Percentiles rank a stretch among this genome's conserved stretches.
Evolutionary conservation across 2,329 filamentous ascomycete genomes (phyloP).

Genomic region (Fusarium sororula): DNA sequence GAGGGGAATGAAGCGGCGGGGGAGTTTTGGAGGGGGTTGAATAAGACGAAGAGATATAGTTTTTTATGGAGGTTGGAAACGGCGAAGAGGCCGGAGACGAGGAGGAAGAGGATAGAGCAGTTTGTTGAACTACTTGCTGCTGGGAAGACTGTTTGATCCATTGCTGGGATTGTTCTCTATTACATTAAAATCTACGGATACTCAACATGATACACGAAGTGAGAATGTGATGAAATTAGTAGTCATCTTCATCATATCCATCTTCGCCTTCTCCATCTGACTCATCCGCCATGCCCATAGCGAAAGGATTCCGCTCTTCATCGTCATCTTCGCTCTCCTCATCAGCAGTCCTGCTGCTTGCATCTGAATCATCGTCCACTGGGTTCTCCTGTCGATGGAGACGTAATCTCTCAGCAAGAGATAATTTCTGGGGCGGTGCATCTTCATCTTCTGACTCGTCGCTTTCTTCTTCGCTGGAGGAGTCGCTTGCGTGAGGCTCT

Average conservation of each 20-base stretch:
- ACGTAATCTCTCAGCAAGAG: constrained; percentile 30
- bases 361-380: constrained; percentile 15
- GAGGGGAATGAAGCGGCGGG: constrained; percentile 47
- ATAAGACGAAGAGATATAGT: constrained; percentile 55
- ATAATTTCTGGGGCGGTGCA: constrained; percentile 10
- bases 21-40: constrained; percentile 54
- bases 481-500: background rate
- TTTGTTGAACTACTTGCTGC: constrained; percentile 52
- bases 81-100: constrained; percentile 49
- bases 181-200: constrained; percentile 4
- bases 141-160: constrained; percentile 38
- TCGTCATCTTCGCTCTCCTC: constrained; percentile 31
- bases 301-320: constrained; percentile 40
- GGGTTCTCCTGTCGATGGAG: constrained; percentile 33
- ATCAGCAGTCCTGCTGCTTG: constrained; percentile 31
- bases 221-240: background rate
- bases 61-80: constrained; percentile 58
- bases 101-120: constrained; percentile 51
- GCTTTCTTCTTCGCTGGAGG: background rate
- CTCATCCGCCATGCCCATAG: constrained; percentile 49
- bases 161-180: constrained; percentile 24
- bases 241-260: constrained; percentile 29
- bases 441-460: constrained; percentile 24
- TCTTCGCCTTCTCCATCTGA: constrained; percentile 42
- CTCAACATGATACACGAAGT: background rate